Base-by-base conservation (phyloP, 2,329 filamentous ascomycete species). In the Colletotrichum destructivum region DNA sequence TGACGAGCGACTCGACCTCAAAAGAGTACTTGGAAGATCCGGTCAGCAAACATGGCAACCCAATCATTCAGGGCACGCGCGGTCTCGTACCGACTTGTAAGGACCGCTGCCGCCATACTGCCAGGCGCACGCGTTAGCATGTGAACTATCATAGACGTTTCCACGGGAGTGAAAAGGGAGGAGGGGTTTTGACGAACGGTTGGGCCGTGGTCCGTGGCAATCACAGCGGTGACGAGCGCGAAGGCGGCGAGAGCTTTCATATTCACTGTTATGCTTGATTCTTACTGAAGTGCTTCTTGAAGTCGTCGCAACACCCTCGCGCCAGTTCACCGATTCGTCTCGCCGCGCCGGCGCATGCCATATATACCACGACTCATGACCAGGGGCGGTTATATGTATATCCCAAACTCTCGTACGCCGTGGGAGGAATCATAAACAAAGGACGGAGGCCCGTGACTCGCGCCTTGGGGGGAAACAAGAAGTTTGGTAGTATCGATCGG, bases 1-100 rank as follows among this genome's bases (percentile, higher is more conserved):
- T 70, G 44, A 26, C 46, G 13, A 69, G 59, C 18, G 59, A 63
- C 55, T 69, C 66, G 15, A 69, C 66, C 66, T 69, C 66, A 21
- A 69, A 63, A 2, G 42, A 63, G 23, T 69, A 69, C 66, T 69
- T 49, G 23, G 0, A 1, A 9, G 31, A 2, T 31, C 7, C 13
- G 23, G 15, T 62, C 6, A 67, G 7, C 15, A 15, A 16, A 11
- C 9, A 2, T 51, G 3, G 9, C 31, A 12, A 18, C 4, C 11
- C 13, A n/a, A 0, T 1, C 6, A 15, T 18, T 15, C 0, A 9
- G 16, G 8, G 11, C 0, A 15, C 31, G 23, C n/a, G 0, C 0
- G 1, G 4, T 4, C 23, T 15, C 66, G 23, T 57, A 69, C 66
- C 60, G 66, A 69, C 35, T 69, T 69, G 35, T 57, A 63, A 16